Conservation (phyloP, 768 basidiomycete genomes). For the Lanmaoa rubissima region DNA sequence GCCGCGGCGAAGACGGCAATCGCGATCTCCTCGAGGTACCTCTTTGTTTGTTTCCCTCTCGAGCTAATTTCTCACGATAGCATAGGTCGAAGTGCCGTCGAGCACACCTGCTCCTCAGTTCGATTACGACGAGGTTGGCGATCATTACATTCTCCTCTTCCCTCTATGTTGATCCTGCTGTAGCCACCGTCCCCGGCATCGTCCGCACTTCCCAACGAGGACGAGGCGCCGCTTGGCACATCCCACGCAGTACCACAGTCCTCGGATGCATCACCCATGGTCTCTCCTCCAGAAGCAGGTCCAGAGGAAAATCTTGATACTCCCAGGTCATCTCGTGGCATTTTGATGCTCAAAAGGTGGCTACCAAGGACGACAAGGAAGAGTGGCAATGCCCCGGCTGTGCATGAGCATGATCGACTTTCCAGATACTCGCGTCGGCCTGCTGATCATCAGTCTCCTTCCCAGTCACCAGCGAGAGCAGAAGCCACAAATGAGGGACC, state of each 20-base stretch:
- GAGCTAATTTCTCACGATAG: background rate
- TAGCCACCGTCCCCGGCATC: no score
- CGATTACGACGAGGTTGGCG: no score
- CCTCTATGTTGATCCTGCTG: no score
- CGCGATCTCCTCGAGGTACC: no score
- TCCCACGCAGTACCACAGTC: no score
- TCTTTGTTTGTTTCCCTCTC: no score
- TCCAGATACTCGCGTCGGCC: background rate
- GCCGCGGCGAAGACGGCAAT: no score
- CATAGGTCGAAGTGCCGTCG: background rate
- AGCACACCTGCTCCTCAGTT: no score
- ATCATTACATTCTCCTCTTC: no score
- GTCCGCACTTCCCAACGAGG: no score
- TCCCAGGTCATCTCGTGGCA: background rate
- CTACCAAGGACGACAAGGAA: background rate
- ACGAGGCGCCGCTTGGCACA: no score
- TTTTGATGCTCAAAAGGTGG: background rate
- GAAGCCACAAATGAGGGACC: background rate
- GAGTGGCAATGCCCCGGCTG: no score
- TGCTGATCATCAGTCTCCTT: background rate
- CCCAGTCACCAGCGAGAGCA: background rate
- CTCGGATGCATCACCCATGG: background rate
- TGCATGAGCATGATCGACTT: background rate
- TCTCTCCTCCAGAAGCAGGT: background rate
- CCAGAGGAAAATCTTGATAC: background rate